These are phyloP conservation scores for Pleurotus pulmonarius DNA, from an alignment of 768 basidiomycete genomes.

Conservation along the genomic window DNA sequence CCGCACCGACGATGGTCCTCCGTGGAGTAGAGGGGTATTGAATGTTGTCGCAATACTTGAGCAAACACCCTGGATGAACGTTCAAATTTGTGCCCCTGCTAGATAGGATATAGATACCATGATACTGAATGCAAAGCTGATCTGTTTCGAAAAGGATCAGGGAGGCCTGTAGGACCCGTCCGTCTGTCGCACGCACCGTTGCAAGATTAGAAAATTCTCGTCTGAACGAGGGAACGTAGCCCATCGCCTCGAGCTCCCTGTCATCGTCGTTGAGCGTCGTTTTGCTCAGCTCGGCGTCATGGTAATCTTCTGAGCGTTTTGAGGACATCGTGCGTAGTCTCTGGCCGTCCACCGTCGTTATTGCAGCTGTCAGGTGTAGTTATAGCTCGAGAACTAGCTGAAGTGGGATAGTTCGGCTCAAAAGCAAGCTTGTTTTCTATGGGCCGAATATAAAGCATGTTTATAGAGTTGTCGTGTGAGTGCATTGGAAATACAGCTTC, in stretches of 20 bases:
- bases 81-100: background rate
- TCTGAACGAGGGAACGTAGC: slow-evolving; percentile 78
- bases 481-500: background rate
- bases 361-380: background rate
- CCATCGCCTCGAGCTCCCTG: slow-evolving; percentile 58
- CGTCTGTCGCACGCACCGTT: slow-evolving; percentile 42
- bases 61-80: slow-evolving; percentile 51
- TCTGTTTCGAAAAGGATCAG: slow-evolving; percentile 30
- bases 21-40: slow-evolving; percentile 66
- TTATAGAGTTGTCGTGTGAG: background rate
- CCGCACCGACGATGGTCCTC: slow-evolving; percentile 65
- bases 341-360: background rate
- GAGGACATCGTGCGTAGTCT: background rate
- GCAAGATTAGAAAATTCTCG: slow-evolving; percentile 82
- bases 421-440: background rate
- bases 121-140: slow-evolving; percentile 76
- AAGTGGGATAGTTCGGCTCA: background rate
- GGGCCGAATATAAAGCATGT: background rate
- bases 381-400: background rate
- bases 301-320: background rate
- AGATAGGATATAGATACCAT: slow-evolving; percentile 40
- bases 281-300: background rate
- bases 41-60: slow-evolving; percentile 77
- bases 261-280: slow-evolving; percentile 52
- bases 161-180: background rate